Percentiles rank a stretch among this genome's conserved stretches.
phyloP scores from a whole-genome alignment of 345 rosid species.

The Erodium maritimum region DNA sequence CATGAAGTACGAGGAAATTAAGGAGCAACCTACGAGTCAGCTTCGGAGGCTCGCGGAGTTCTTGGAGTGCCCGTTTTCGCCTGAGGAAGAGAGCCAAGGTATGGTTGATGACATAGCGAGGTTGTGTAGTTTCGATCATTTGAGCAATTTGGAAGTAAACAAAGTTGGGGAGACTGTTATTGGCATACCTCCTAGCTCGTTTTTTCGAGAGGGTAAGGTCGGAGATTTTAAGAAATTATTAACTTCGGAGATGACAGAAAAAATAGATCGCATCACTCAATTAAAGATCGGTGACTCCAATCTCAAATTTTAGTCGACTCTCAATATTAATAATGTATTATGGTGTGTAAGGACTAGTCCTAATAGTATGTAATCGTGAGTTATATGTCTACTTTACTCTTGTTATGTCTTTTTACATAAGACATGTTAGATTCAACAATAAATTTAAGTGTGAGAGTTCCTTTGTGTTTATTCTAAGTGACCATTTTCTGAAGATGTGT shows the following conservation, averaged over 20 bases:
- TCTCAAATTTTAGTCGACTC: no score
- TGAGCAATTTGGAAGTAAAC: constrained; percentile 9
- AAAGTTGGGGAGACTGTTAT: not conserved
- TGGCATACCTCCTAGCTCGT: not conserved
- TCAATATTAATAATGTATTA: no score
- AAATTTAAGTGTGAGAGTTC: no score
- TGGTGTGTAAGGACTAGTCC: no score
- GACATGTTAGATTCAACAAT: no score
- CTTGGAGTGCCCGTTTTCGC: constrained; percentile 4
- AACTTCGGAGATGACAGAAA: constrained; percentile 1
- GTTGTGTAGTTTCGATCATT: constrained; percentile 4
- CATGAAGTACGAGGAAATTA: constrained; percentile 6
- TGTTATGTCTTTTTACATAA: no score
- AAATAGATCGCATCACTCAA: constrained; percentile 5
- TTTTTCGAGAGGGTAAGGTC: constrained; percentile 7
- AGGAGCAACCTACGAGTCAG: not conserved
- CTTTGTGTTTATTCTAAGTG: no score
- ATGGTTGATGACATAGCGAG: not conserved
- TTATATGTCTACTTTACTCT: no score
- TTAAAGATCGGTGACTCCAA: constrained; percentile 2
- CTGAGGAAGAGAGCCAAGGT: constrained; percentile 3
- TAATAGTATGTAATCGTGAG: no score
- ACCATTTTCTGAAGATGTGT: no score
- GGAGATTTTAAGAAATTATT: constrained; percentile 7
- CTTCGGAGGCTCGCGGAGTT: constrained; percentile 1